Percentiles rank a stretch among this genome's conserved stretches.
These are phyloP conservation scores for Paradendryphiella salina DNA, from an alignment of 2,329 filamentous ascomycete genomes.

Conservation along the genomic window DNA sequence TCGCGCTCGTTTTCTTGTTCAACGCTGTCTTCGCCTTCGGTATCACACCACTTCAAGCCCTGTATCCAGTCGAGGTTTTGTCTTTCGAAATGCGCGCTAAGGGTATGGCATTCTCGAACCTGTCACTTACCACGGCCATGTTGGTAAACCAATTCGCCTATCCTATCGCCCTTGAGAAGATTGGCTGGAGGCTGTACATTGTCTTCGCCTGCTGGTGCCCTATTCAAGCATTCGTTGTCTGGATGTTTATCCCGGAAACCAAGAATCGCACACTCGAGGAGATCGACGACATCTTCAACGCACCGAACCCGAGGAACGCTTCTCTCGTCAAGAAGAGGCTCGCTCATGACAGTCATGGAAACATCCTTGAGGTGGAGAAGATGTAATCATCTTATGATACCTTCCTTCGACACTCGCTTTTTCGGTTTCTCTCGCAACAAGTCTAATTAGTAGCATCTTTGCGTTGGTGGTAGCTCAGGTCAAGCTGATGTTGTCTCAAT, in stretches of 20 bases:
- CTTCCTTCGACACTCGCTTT: neutral
- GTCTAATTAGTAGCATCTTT: neutral
- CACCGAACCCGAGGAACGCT: conserved; percentile 26
- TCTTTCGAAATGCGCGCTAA: conserved; percentile 44
- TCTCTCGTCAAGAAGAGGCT: conserved; percentile 34
- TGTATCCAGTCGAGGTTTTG: conserved; percentile 44
- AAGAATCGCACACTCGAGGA: conserved; percentile 36
- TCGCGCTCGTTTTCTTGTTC: conserved; percentile 44
- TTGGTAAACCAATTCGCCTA: conserved; percentile 40
- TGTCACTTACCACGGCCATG: conserved; percentile 26
- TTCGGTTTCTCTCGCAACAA: neutral
- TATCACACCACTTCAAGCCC: conserved; percentile 42
- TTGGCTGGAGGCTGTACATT: conserved; percentile 32
- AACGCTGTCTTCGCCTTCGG: conserved; percentile 39
- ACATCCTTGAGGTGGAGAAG: conserved; percentile 33
- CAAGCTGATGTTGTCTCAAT: too few species aligned
- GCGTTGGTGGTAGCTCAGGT: too few species aligned
- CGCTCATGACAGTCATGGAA: conserved; percentile 21
- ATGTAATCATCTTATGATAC: conserved; percentile 10
- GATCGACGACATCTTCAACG: conserved; percentile 31
- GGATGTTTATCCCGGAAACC: conserved; percentile 32
- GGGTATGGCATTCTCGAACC: conserved; percentile 33
- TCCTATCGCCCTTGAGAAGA: conserved; percentile 29
- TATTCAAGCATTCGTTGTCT: conserved; percentile 24
- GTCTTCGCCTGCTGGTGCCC: conserved; percentile 31